phyloP scores from a whole-genome alignment of 805 yeast genomes.

The Blastobotrys robertii region DNA sequence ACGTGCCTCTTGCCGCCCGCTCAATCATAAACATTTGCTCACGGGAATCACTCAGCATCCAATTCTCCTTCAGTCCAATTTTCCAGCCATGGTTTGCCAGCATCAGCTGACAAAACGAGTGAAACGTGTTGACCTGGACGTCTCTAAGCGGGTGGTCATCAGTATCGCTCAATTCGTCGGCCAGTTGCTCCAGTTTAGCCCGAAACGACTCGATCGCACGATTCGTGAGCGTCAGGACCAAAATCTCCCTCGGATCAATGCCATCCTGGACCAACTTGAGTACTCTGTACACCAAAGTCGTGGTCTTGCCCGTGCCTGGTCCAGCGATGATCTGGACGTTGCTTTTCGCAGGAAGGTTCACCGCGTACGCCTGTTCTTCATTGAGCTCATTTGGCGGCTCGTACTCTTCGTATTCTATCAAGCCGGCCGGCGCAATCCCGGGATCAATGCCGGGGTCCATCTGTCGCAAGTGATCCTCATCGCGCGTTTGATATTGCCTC shows the following conservation, averaged over 20 bases:
- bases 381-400: constrained; percentile 4
- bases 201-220: constrained; percentile 83
- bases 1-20: neutral
- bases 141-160: neutral
- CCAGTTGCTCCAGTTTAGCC: constrained; percentile 38
- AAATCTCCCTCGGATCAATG: constrained; percentile 51
- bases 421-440: neutral
- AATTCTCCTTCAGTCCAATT: constrained; percentile 42
- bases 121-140: constrained; percentile 79
- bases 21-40: neutral
- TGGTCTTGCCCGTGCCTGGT: constrained; percentile 73
- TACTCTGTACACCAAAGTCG: constrained; percentile 69
- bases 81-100: constrained; percentile 43
- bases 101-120: constrained; percentile 62
- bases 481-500: too few relatives aligned
- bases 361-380: constrained; percentile 11
- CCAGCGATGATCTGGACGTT: constrained; percentile 48
- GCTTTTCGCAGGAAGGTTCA: constrained; percentile 4
- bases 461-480: too few relatives aligned
- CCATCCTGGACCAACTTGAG: constrained; percentile 48
- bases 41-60: constrained; percentile 8
- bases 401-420: neutral
- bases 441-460: neutral
- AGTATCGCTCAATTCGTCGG: constrained; percentile 28
- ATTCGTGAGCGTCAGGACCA: constrained; percentile 88